Conservation (phyloP, 1,284 basidiomycete genomes). For the Pseudozyma pruni region DNA sequence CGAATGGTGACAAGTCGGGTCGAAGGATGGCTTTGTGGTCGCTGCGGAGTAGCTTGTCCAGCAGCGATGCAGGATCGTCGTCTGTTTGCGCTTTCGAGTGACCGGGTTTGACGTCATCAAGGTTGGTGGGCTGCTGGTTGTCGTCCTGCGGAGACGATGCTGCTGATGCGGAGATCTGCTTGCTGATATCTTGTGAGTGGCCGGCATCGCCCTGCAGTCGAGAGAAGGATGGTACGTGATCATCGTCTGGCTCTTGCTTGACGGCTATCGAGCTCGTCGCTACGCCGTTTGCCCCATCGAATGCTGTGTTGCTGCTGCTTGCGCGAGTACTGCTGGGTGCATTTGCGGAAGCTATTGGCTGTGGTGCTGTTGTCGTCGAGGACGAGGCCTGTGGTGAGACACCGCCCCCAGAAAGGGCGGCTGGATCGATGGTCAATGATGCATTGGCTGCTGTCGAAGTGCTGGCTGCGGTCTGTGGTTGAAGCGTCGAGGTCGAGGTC, state of each 20-base stretch:
- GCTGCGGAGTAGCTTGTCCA: constrained; percentile 15
- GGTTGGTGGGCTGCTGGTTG: not conserved
- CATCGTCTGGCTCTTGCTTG: constrained; percentile 43
- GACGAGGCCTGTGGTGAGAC: not conserved
- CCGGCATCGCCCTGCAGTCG: not conserved
- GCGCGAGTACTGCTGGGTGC: constrained; percentile 1
- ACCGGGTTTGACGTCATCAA: not conserved
- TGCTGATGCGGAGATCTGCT: constrained; percentile 9
- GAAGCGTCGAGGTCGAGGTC: constrained; percentile 3
- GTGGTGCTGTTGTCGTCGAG: not conserved
- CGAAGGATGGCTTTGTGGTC: constrained; percentile 55
- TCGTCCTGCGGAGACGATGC: not conserved
- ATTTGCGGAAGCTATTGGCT: not conserved
- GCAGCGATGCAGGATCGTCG: constrained; percentile 9
- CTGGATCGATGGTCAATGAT: constrained; percentile 36
- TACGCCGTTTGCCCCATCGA: not conserved
- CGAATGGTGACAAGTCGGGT: constrained; percentile 59
- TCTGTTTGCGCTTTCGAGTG: constrained; percentile 1
- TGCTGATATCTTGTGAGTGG: not conserved
- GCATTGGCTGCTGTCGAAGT: constrained; percentile 15
- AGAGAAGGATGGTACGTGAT: not conserved
- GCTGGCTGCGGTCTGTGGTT: constrained; percentile 3
- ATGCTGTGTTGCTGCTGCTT: constrained; percentile 7
- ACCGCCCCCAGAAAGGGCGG: constrained; percentile 15
- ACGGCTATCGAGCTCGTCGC: constrained; percentile 16